phyloP scores from a whole-genome alignment of 305 asterid species.

The Fraxinus latifolia region DNA sequence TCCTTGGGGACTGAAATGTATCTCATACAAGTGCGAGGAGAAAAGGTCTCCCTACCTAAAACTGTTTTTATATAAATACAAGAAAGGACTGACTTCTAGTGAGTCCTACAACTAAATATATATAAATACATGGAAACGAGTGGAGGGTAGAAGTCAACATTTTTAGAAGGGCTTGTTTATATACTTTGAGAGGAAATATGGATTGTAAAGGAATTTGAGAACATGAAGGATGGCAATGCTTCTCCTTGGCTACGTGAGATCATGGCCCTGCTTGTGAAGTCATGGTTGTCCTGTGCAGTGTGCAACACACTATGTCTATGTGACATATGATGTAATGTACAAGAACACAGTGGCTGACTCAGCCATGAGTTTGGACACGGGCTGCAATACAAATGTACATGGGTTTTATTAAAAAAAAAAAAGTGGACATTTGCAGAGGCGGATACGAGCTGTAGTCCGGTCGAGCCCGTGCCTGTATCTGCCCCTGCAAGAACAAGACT shows the following conservation, averaged over 20 bases:
- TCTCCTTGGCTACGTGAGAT: constrained; percentile 13
- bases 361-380: too few species aligned
- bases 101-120: background rate
- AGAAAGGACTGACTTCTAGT: constrained; percentile 6
- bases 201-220: background rate
- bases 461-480: too few species aligned
- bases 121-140: background rate
- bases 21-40: background rate
- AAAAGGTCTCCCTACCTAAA: background rate
- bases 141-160: background rate
- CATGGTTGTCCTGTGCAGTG: background rate
- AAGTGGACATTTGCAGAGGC: too few species aligned
- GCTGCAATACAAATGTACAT: too few species aligned
- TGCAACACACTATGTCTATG: background rate
- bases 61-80: background rate
- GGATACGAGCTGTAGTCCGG: too few species aligned
- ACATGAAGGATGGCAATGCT: background rate
- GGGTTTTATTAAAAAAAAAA: too few species aligned
- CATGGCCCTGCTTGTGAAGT: constrained; percentile 14
- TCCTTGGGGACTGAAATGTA: background rate
- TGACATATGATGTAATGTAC: background rate
- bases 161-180: background rate
- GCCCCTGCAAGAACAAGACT: background rate
- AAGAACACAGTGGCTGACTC: too few species aligned
- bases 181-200: background rate